Evolutionary conservation across 768 basidiomycete species (phyloP), one percentile per base, ranked within the genome.

Genomic region (Lentinula detonsa): DNA sequence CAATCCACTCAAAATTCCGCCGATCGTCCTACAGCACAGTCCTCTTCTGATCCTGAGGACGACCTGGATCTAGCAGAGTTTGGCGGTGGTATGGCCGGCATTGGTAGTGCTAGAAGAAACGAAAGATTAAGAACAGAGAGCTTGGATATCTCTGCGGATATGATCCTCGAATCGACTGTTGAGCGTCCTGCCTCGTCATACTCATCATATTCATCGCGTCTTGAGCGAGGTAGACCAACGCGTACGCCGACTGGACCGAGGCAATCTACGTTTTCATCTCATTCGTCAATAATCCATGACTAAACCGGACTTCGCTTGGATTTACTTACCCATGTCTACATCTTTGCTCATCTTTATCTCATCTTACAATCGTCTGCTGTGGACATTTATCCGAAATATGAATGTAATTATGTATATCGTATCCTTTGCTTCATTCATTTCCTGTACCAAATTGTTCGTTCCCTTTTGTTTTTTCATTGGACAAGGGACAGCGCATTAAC

Each of bases 81-180:
- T 8, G 40, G 55, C 11, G 33, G 53, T 11, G 43, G 57, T 11
- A 48, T 59, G 45, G 57, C 57, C 4, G 57, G 57, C 10, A 28
- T 59, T n/a, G 57, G 57, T 10, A 23, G 18, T 18, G 57, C 45
- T n/a, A 23, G 57, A 48, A 46, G 57, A 35, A 59, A 59, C 37
- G 34, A 50, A 33, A 59, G 57, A 23, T n/a, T 59, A 49, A 28
- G 37, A 23, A 49, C 57, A 11, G 57, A 59, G n/a, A 59, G 57
- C 23, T 28, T 59, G 18, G 48, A 50, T 39, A 34, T 59, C 13
- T 46, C 56, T 10, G 42, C 39, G 16, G 40, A 56, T 28, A 31
- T 56, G 7, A 10, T 6, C 7, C 42, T 37, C 33, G 3, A 16
- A 23, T 34, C 45, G n/a, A 59, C 13, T 8, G 15, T 59, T 8